Base-by-base conservation (phyloP, 495 filamentous ascomycete genomes). In the Diplogelasinospora grovesii region DNA sequence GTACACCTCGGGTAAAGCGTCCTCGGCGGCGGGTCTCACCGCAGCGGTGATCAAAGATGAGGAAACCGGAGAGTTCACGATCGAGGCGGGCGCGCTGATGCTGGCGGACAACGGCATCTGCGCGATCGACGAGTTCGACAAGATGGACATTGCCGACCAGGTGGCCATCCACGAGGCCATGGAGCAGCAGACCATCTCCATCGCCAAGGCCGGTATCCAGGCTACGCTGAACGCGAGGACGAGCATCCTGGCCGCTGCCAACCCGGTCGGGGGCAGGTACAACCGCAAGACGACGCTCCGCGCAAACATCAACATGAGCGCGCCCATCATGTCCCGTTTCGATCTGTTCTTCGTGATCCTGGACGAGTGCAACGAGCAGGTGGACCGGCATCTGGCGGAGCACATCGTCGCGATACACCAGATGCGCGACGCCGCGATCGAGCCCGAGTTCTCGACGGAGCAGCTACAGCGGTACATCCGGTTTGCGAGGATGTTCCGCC, bases 111-210 rank as follows among this genome's bases (percentile, higher is more conserved):
- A 85, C 56, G 92, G 93, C 48, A 90, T 97, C 59, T 99, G 92
- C 64, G 87, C 86, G 45, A 99, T 99, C 57, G 92, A 99, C 60
- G 92, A 99, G 53, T 99, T 99, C 58, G 92, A 99, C 73, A 99
- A 97, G 68, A 99, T 99, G 92, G 92, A 99, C 55, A 86, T 99
- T 37, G 77, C 68, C 33, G 92, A 99, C 65, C 92, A 99, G 68
- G 92, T 99, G 32, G 92, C 92, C 48, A 97, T 99, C 62, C 92
- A 99, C 77, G 92, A 99, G 77, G 93, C 93, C 39, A 99, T 99
- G 92, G 92, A 99, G 75, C 92, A 99, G 66, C 92, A 99, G 68
- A 99, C 92, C 14, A 99, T 99, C 51, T 96, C 90, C 15, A 99
- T 99, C 60, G 92, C 92, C 44, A 99, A 99, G 57, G 92, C 92